Conservation (phyloP, 306 rosid species). For the Prunus mume region DNA sequence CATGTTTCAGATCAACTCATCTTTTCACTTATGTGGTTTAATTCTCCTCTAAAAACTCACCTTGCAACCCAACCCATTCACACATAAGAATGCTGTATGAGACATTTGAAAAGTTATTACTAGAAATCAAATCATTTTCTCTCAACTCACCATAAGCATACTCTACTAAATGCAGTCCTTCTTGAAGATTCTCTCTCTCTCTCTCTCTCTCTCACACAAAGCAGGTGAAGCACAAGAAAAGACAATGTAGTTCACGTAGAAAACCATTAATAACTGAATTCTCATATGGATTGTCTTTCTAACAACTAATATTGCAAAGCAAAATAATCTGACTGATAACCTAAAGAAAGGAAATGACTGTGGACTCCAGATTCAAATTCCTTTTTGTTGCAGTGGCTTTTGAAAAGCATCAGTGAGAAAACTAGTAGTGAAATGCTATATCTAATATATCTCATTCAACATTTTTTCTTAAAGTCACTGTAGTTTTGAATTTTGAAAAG, state of each 20-base stretch:
- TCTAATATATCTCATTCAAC: neutral
- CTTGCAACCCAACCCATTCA: neutral
- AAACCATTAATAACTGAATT: neutral
- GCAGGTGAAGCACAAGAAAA: neutral
- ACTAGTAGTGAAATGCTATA: neutral
- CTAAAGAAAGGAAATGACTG: neutral
- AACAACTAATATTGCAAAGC: neutral
- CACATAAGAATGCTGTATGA: neutral
- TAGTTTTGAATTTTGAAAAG: neutral
- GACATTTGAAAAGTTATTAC: neutral
- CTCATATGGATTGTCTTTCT: neutral
- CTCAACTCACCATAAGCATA: neutral
- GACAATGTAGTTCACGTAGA: neutral
- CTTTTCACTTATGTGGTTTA: neutral
- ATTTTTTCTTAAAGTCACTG: neutral
- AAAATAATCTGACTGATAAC: neutral
- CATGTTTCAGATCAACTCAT: neutral
- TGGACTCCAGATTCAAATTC: neutral
- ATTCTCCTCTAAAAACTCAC: neutral
- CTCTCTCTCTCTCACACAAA: neutral
- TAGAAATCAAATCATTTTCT: neutral
- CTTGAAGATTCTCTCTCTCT: neutral
- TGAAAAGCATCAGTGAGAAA: neutral
- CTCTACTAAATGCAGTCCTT: neutral
- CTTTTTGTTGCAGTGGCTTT: neutral